Conservation (phyloP, 306 rosid species). For the Acacia crassicarpa region DNA sequence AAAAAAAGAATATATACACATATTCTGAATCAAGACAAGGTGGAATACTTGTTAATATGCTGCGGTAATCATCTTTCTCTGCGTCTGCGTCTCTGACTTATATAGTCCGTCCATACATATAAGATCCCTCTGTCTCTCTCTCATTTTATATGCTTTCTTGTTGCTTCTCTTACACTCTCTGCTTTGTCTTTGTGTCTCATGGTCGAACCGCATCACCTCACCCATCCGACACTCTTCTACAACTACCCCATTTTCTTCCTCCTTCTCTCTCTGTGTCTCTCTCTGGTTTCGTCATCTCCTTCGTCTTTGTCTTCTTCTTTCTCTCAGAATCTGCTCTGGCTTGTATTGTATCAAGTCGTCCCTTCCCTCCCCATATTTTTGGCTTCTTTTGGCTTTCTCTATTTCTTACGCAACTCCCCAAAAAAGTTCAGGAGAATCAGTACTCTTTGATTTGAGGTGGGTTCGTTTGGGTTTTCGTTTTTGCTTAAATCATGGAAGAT, state of each 20-base stretch:
- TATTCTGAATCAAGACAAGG: neutral
- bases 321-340: constrained; percentile 50
- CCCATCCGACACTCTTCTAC: constrained; percentile 39
- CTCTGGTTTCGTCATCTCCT: neutral
- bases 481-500: constrained; percentile 29
- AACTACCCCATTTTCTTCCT: constrained; percentile 36
- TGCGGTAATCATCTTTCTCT: neutral
- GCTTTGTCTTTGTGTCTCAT: constrained; percentile 50
- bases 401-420: neutral
- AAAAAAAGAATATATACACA: neutral
- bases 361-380: constrained; percentile 2
- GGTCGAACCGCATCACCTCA: constrained; percentile 40
- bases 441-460: constrained; percentile 5
- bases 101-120: constrained; percentile 32
- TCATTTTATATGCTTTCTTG: constrained; percentile 49
- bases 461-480: neutral
- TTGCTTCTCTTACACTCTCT: constrained; percentile 44
- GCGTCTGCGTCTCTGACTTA: constrained; percentile 40
- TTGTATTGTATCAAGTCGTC: constrained; percentile 15
- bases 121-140: constrained; percentile 36
- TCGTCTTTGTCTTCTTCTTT: constrained; percentile 62
- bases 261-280: neutral
- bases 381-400: neutral
- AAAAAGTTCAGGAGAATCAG: neutral
- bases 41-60: constrained; percentile 2